Evolutionary conservation across 306 rosid genomes (phyloP), one percentile per base, ranked within the genome.

Genomic region (Hylodesmum podocarpum): DNA sequence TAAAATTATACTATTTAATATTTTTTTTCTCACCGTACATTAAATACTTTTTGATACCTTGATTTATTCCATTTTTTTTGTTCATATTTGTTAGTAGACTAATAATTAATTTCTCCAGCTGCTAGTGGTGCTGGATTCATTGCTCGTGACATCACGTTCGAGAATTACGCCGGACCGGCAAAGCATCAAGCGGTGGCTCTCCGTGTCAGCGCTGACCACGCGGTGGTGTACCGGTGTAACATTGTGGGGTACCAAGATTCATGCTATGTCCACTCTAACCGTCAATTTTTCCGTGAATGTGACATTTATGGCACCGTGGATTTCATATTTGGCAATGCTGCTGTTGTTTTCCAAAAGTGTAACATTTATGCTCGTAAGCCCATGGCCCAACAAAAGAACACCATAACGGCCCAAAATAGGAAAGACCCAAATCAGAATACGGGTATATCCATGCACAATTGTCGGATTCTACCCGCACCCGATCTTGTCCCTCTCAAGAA

Each of bases 361-460:
- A 86, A 62, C 36, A 29, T 94, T 18, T 94, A 64, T n/a, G 91
- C 98, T 0, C 91, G 97, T 0, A 91, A 90, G 89, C 97, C 98
- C 12, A 87, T 89, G 96, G 21, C 84, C 47, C 65, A 7, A 3
- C 98, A 94, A 9, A 91, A 91, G 65, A 90, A 90, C 81, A 94
- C 98, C 0, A 85, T 94, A 54, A 94, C 98, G 0, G 98, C 98
- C 50, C 98, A 94, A 76, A 88, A 92, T 22, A 78, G 98, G 0
- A 94, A 94, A 47, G 98, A 94, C 62, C 98, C 98, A 0, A 94
- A 92, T 73, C 98, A 94, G 15, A 94, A 94, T 61, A 94, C 98
- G 0, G 98, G 98, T 3, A 94, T 94, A 65, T 94, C 98, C 1
- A 89, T 94, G 84, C 98, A 94, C 18, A 76, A 86, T 0, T 94